A percentile compares a stretch with the other conserved stretches of the same genome.
These are phyloP conservation scores for Lasiodiplodia sp. DNA, from an alignment of 2,329 filamentous ascomycete species.

Conservation along the genomic window DNA sequence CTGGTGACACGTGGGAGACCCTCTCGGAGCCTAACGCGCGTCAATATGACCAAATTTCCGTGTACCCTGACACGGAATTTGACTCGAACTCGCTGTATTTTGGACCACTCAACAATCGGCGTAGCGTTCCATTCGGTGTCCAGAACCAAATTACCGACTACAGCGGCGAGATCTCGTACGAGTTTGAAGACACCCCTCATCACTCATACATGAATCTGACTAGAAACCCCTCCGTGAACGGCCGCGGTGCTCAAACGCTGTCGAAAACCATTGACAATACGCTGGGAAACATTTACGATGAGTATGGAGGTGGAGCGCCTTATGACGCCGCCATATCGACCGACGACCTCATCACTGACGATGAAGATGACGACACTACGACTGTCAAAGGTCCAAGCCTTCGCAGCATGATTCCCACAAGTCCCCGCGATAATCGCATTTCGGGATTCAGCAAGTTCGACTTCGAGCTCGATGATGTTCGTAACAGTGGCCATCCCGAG, in stretches of 20 bases:
- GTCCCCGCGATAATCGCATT: not conserved
- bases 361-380: not conserved
- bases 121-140: conserved; percentile 29
- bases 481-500: conserved; percentile 10
- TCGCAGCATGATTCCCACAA: conserved; percentile 14
- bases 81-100: conserved; percentile 6
- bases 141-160: conserved; percentile 30
- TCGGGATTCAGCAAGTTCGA: conserved; percentile 39
- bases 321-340: not conserved
- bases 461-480: conserved; percentile 34
- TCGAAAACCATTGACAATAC: conserved; percentile 24
- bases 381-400: conserved; percentile 13
- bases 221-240: not conserved
- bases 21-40: not conserved
- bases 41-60: not conserved
- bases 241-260: conserved; percentile 28
- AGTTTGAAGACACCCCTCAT: not conserved
- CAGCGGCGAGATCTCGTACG: conserved; percentile 18
- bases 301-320: conserved; percentile 4
- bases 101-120: conserved; percentile 21
- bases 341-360: not conserved
- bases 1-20: conserved; percentile 15
- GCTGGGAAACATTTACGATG: conserved; percentile 28
- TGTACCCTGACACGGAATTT: conserved; percentile 1
- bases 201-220: not conserved